Evolutionary conservation across 2,329 filamentous ascomycete species (phyloP), one percentile per base, ranked within the genome.

Genomic region (Elsinoe perseae): DNA sequence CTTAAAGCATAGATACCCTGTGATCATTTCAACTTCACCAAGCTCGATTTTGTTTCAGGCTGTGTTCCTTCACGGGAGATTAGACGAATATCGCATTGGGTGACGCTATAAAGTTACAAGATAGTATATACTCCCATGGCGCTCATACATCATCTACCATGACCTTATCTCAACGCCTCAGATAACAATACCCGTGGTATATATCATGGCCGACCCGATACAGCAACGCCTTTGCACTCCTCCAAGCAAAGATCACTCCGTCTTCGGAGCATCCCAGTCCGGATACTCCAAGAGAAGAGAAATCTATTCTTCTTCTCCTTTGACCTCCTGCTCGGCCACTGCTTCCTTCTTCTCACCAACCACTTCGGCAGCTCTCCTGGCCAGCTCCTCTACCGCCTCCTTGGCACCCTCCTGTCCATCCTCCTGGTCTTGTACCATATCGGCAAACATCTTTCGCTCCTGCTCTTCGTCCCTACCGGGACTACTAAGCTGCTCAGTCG

Each of bases 401-500:
- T 56, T 43, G 16, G 30, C 46, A 9, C 44, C 38, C 36, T 16
- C 34, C n/a, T 56, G 38, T 27, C 46, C 53, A 16, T 57, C 43
- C 2, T 59, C 61, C 18, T 67, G 64, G 14, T 66, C 65, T 42
- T 67, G 63, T 9, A 70, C 66, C 42, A 70, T 62, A 38, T 70
- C 68, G 7, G 65, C 66, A 59, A 70, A 70, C 36, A 69, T 66
- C 30, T 62, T 66, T 34, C 68, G 67, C 54, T 68, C 52, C 20
- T 44, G 30, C 53, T 56, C 53, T n/a, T 55, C 57, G 44, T 53
- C 65, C 50, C 64, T 62, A 20, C 61, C 63, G 9, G 61, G 61
- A 21, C 61, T 63, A 23, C 63, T 65, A 40, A 64, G 65, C 68
- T 66, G 30, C 64, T 66, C 7, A 64, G 64, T 44, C 8, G 28